Percentiles rank a stretch among this genome's conserved stretches.
Evolutionary conservation across 306 rosid genomes (phyloP).

Genomic region (Vigna radiata): DNA sequence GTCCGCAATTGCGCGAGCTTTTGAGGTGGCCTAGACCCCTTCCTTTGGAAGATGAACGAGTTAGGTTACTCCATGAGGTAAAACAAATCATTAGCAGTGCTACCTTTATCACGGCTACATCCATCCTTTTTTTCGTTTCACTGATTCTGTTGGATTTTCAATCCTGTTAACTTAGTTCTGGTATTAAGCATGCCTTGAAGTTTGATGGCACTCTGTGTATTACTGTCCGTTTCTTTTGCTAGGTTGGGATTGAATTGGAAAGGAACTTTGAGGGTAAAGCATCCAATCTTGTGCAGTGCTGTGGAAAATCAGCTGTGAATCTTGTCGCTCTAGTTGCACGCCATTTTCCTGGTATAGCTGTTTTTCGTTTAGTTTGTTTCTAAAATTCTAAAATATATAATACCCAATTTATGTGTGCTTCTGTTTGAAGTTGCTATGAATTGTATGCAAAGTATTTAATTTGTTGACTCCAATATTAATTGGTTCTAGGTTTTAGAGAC

Average conservation of each 20-base stretch:
- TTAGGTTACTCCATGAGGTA: constrained; percentile 94
- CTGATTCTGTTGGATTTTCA: constrained; percentile 2
- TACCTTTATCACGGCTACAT: constrained; percentile 16
- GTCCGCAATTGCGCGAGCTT: constrained; percentile 80
- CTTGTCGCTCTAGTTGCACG: constrained; percentile 85
- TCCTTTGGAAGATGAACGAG: constrained; percentile 96
- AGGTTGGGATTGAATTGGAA: constrained; percentile 85
- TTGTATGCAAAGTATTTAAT: constrained; percentile 20
- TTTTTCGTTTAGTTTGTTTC: not conserved
- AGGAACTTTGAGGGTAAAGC: constrained; percentile 84
- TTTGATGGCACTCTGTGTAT: constrained; percentile 16
- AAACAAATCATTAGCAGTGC: constrained; percentile 3
- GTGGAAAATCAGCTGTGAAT: constrained; percentile 90
- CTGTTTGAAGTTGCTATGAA: constrained; percentile 24
- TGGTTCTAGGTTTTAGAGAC: constrained; percentile 80
- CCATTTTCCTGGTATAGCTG: constrained; percentile 87
- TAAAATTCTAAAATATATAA: constrained; percentile 14
- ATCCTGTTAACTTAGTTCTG: constrained; percentile 27
- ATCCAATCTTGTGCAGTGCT: constrained; percentile 71
- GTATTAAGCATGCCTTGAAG: constrained; percentile 24
- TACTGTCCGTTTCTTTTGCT: constrained; percentile 31
- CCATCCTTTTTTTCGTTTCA: constrained; percentile 2
- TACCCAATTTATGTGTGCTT: not conserved
- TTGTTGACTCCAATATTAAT: constrained; percentile 46
- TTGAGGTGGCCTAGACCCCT: constrained; percentile 93